A percentile compares a stretch with the other conserved stretches of the same genome.
phyloP scores from a whole-genome alignment of 169 alveolate species.

The Cryptosporidium parvum region DNA sequence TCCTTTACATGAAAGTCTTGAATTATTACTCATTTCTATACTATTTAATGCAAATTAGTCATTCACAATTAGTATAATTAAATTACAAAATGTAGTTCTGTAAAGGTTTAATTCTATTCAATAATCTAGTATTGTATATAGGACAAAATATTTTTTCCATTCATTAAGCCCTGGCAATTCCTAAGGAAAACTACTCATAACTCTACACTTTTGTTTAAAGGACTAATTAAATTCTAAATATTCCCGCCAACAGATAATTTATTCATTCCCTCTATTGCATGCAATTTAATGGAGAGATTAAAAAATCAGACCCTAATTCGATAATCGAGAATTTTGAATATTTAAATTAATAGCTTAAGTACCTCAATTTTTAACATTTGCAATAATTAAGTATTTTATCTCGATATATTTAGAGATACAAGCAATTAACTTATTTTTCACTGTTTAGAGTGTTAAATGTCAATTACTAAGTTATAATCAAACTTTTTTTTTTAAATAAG shows the following conservation, averaged over 20 bases:
- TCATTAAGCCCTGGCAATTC: not conserved
- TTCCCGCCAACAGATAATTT: not conserved
- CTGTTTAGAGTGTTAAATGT: not conserved
- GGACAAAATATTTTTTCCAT: not conserved
- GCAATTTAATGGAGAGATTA: not conserved
- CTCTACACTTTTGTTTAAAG: too few species aligned
- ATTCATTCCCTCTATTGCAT: too few species aligned
- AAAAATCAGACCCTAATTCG: not conserved
- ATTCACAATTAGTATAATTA: not conserved
- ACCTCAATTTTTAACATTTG: too few species aligned
- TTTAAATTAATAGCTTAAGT: too few species aligned
- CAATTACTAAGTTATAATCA: too few species aligned
- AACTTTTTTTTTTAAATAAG: too few species aligned
- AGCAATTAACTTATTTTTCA: too few species aligned
- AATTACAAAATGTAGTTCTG: not conserved
- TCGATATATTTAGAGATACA: not conserved
- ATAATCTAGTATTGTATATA: too few species aligned
- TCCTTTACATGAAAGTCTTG: slow-evolving; percentile 53
- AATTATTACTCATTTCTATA: not conserved
- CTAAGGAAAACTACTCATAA: too few species aligned
- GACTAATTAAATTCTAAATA: too few species aligned
- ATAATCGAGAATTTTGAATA: too few species aligned
- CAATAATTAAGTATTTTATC: too few species aligned
- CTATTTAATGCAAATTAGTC: not conserved
- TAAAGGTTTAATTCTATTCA: not conserved